Evolutionary conservation across 2,329 filamentous ascomycete genomes (phyloP).

Genomic region (Alternaria dauci): DNA sequence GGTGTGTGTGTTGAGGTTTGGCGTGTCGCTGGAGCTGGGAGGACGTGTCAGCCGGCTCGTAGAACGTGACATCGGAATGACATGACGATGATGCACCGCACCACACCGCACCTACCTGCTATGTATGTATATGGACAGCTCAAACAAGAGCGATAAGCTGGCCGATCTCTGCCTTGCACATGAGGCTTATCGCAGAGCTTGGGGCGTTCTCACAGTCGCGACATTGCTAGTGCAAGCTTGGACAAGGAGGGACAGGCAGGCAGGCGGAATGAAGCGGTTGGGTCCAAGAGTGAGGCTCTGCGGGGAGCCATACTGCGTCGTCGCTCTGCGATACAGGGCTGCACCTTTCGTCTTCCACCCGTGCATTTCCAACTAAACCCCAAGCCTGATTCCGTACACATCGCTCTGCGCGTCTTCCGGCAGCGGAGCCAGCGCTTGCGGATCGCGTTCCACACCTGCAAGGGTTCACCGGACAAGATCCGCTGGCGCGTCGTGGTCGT

Average conservation of each 20-base stretch:
- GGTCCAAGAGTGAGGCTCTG: constrained; percentile 14
- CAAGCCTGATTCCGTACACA: not conserved
- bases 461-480: constrained; percentile 8
- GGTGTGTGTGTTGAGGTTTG: not conserved
- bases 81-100: constrained; percentile 21
- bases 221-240: not conserved
- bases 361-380: not conserved
- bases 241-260: too few relatives aligned
- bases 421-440: not conserved
- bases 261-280: not conserved
- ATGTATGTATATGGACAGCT: constrained; percentile 13
- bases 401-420: not conserved
- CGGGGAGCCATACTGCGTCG: constrained; percentile 7
- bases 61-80: constrained; percentile 19
- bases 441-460: constrained; percentile 1
- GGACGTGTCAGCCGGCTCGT: constrained; percentile 15
- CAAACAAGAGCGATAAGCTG: constrained; percentile 1
- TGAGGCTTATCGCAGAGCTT: not conserved
- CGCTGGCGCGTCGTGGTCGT: constrained; percentile 6
- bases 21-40: not conserved
- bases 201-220: not conserved
- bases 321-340: not conserved
- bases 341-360: not conserved
- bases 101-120: not conserved
- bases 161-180: not conserved